Evolutionary conservation across 2,329 filamentous ascomycete genomes (phyloP).

Genomic region (Aulographum hederae): DNA sequence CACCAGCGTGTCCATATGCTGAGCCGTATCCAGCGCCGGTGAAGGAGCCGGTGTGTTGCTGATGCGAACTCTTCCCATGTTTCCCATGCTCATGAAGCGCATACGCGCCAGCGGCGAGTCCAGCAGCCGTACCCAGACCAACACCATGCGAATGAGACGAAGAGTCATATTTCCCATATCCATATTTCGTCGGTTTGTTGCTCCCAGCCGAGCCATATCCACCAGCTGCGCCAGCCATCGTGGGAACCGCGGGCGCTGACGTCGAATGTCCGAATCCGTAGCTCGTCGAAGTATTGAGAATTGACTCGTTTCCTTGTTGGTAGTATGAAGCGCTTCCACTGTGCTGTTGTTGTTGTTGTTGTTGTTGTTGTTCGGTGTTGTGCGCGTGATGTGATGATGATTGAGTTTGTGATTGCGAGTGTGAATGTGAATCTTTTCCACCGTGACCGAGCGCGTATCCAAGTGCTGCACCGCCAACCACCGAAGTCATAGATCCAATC

Average conservation of each 20-base stretch:
- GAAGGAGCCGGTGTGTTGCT: conserved; percentile 3
- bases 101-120: conserved; percentile 26
- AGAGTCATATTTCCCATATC: conserved; percentile 21
- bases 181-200: conserved; percentile 4
- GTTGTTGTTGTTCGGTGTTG: too few relatives aligned
- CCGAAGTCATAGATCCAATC: conserved; percentile 16
- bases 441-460: conserved; percentile 15
- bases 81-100: conserved; percentile 19
- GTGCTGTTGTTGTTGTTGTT: conserved; percentile 5
- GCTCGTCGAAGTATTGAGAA: not conserved
- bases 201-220: not conserved
- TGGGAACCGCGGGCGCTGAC: conserved; percentile 11
- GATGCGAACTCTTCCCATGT: conserved; percentile 12
- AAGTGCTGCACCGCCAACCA: conserved; percentile 22
- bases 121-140: conserved; percentile 26
- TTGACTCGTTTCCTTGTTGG: too few relatives aligned
- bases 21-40: conserved; percentile 4
- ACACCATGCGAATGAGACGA: conserved; percentile 23
- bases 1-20: conserved; percentile 7
- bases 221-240: conserved; percentile 17
- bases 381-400: too few relatives aligned
- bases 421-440: conserved; percentile 1
- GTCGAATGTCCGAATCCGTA: conserved; percentile 6
- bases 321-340: conserved; percentile 11
- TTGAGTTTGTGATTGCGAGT: too few relatives aligned